Evolutionary conservation across 2,329 filamentous ascomycete species (phyloP).

Genomic region (Fusarium zealandicum): DNA sequence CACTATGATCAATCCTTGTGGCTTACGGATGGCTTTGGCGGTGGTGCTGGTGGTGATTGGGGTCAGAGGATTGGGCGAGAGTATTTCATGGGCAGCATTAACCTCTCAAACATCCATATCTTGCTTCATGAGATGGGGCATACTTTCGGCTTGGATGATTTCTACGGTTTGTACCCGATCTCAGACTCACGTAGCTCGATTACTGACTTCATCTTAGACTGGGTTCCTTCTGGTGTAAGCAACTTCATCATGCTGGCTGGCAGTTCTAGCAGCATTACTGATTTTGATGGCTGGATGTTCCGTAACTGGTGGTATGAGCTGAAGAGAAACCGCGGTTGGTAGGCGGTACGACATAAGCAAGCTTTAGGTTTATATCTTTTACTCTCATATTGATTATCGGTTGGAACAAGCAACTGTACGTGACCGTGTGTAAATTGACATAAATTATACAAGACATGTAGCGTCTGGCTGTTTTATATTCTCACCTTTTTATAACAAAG

Average conservation of each 20-base stretch:
- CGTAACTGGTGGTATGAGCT: slow-evolving; percentile 53
- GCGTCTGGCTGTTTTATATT: no score
- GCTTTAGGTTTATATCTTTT: no score
- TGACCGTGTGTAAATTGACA: no score
- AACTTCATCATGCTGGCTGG: slow-evolving; percentile 56
- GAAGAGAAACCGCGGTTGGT: slow-evolving; percentile 41
- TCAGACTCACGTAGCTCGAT: not conserved
- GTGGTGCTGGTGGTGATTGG: slow-evolving; percentile 56
- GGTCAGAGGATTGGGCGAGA: slow-evolving; percentile 53
- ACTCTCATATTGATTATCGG: no score
- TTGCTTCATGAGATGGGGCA: slow-evolving; percentile 55
- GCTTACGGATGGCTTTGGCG: slow-evolving; percentile 54
- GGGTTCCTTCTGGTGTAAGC: slow-evolving; percentile 50
- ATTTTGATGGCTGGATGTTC: slow-evolving; percentile 58
- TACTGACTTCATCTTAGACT: slow-evolving; percentile 41
- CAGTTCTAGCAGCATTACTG: slow-evolving; percentile 50
- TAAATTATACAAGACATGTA: no score
- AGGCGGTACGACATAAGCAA: no score
- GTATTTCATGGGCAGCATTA: slow-evolving; percentile 51
- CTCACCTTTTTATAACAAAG: no score
- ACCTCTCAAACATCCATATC: slow-evolving; percentile 51
- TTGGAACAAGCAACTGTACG: no score
- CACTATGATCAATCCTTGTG: slow-evolving; percentile 56
- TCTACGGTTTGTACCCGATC: slow-evolving; percentile 18
- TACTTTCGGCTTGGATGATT: slow-evolving; percentile 52